Conservation (phyloP, 2,329 filamentous ascomycete species). For the Coniochaeta prunicola region DNA sequence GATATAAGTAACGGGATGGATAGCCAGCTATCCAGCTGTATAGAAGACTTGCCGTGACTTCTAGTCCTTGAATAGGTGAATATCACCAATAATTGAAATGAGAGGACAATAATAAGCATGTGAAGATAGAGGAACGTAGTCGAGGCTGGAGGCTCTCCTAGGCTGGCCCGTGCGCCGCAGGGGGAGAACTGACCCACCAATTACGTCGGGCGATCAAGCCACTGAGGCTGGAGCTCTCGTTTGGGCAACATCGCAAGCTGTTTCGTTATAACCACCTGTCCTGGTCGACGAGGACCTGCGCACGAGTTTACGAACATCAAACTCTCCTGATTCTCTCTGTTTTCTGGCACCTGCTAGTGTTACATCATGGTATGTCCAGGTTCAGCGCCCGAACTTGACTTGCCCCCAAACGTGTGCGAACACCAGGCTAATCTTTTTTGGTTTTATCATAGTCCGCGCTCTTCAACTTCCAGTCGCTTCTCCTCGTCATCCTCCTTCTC, state of each 20-base stretch:
- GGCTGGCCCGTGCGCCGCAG: background rate
- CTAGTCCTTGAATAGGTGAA: background rate
- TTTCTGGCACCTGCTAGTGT: background rate
- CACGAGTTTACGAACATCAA: background rate
- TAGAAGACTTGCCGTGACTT: background rate
- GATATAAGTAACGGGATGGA: background rate
- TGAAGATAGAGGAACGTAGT: background rate
- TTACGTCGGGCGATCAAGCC: background rate
- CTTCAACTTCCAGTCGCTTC: slow-evolving; percentile 97
- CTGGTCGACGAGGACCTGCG: background rate
- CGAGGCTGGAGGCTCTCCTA: background rate
- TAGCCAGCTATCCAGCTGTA: background rate
- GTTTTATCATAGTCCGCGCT: slow-evolving; percentile 65
- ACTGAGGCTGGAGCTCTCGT: background rate
- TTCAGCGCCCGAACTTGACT: background rate
- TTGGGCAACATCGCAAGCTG: background rate
- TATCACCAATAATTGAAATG: no score
- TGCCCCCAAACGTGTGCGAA: background rate
- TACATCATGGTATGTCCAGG: slow-evolving; percentile 13
- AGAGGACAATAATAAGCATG: slow-evolving; percentile 1
- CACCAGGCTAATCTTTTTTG: slow-evolving; percentile 5
- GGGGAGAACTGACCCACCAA: background rate
- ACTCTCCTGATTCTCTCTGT: background rate
- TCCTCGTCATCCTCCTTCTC: slow-evolving; percentile 87
- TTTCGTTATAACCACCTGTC: background rate